A percentile compares a stretch with the other conserved stretches of the same genome.
Evolutionary conservation across 257 asterid species (phyloP).

Genomic region (Cordia subcordata): DNA sequence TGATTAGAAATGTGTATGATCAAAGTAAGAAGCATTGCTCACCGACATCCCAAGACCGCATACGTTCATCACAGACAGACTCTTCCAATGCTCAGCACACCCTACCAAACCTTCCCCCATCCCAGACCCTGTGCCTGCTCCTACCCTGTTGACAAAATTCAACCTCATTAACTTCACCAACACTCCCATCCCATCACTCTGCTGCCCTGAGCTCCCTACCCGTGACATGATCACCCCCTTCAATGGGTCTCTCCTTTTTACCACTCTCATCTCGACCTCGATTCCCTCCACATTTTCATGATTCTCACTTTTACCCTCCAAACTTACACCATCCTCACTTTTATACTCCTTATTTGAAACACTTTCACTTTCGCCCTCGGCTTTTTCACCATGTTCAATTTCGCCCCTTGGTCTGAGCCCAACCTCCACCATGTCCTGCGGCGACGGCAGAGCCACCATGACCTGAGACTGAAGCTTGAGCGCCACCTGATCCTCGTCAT

Average conservation of each 20-base stretch:
- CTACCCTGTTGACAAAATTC: conserved; percentile 53
- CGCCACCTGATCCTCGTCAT: conserved; percentile 91
- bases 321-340: neutral
- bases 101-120: conserved; percentile 28
- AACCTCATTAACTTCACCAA: conserved; percentile 76
- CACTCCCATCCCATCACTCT: conserved; percentile 89
- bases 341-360: neutral
- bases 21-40: conserved; percentile 4
- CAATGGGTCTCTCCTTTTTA: conserved; percentile 77
- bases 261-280: conserved; percentile 70
- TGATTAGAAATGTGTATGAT: neutral
- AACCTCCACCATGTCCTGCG: conserved; percentile 72
- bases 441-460: conserved; percentile 91
- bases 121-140: conserved; percentile 24
- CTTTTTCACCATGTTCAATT: neutral
- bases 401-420: conserved; percentile 40
- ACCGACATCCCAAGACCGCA: conserved; percentile 72
- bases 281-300: conserved; percentile 20
- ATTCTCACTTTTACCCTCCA: neutral
- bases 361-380: neutral
- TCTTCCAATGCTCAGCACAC: conserved; percentile 81
- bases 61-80: conserved; percentile 70
- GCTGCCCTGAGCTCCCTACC: conserved; percentile 84
- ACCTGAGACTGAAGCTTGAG: conserved; percentile 92
- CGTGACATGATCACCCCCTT: conserved; percentile 69